Conservation (phyloP, 2,329 filamentous ascomycete genomes). For the Hymenoscyphus linearis region DNA sequence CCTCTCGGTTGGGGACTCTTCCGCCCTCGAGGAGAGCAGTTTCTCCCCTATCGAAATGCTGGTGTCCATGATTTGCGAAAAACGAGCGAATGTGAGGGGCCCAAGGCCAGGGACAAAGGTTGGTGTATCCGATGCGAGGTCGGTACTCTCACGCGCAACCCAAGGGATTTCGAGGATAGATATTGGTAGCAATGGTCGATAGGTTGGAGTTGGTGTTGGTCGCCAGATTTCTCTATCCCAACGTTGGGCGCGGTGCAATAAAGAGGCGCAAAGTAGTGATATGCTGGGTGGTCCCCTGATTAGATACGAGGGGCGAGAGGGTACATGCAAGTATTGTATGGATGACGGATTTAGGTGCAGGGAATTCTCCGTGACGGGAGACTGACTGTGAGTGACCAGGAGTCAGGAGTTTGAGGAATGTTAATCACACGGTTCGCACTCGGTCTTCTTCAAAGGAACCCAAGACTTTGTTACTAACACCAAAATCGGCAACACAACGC, state of each 20-base stretch:
- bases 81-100: constrained; percentile 30
- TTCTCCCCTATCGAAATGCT: constrained; percentile 10
- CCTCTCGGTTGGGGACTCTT: constrained; percentile 21
- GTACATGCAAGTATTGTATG: not conserved
- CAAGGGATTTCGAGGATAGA: not conserved
- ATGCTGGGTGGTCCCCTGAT: constrained; percentile 16
- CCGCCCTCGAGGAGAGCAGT: constrained; percentile 17
- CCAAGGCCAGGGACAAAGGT: constrained; percentile 23
- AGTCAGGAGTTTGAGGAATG: not conserved
- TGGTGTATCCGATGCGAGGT: not conserved
- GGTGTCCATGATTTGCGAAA: constrained; percentile 19
- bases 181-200: not conserved
- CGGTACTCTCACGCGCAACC: not conserved
- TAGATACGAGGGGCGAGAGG: constrained; percentile 14
- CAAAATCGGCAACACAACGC: not conserved
- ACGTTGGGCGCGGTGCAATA: not conserved
- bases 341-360: not conserved
- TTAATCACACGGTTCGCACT: not conserved
- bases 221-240: not conserved
- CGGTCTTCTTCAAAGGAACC: not conserved
- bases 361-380: not conserved
- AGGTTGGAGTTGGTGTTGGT: not conserved
- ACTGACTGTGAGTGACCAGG: constrained; percentile 1
- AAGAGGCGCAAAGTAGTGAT: not conserved
- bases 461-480: not conserved